A percentile compares a stretch with the other conserved stretches of the same genome.
phyloP scores from a whole-genome alignment of 768 basidiomycete species.

The Boletus speciosus region DNA sequence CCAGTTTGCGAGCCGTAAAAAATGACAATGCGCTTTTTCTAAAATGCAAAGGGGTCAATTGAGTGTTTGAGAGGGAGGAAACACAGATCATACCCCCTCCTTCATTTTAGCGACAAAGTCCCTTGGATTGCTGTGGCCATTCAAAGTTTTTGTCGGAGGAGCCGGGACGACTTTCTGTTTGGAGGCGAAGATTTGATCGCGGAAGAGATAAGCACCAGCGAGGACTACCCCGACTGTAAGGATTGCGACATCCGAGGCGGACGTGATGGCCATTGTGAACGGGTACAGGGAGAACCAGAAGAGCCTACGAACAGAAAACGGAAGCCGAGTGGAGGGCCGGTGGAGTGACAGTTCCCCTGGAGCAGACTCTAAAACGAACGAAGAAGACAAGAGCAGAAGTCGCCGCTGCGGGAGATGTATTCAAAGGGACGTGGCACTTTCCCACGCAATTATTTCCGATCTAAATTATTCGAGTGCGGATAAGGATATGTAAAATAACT shows the following conservation, averaged over 20 bases:
- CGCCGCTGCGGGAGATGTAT: neutral
- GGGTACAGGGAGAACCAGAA: slow-evolving; percentile 1
- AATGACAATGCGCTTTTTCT: slow-evolving; percentile 97
- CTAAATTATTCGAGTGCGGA: slow-evolving; percentile 19
- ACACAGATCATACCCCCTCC: slow-evolving; percentile 62
- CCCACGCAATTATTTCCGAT: slow-evolving; percentile 34
- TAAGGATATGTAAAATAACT: neutral
- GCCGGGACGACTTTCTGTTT: slow-evolving; percentile 56
- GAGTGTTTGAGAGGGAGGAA: slow-evolving; percentile 5
- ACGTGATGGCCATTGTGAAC: slow-evolving; percentile 52
- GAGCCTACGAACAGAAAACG: neutral
- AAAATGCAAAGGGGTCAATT: slow-evolving; percentile 4
- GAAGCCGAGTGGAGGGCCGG: neutral
- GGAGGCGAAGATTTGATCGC: slow-evolving; percentile 71
- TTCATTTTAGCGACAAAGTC: slow-evolving; percentile 96
- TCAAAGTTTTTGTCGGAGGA: slow-evolving; percentile 42
- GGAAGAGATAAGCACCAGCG: slow-evolving; percentile 78
- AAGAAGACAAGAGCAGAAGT: slow-evolving; percentile 16
- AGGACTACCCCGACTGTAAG: slow-evolving; percentile 71
- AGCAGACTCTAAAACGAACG: slow-evolving; percentile 1
- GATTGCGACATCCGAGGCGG: slow-evolving; percentile 70
- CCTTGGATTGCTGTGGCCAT: slow-evolving; percentile 82
- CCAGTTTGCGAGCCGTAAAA: slow-evolving; percentile 99
- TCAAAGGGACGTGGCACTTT: slow-evolving; percentile 37
- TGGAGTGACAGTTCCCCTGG: neutral